Evolutionary conservation across 2,329 filamentous ascomycete genomes (phyloP).

Genomic region (Drechslerella dactyloides): DNA sequence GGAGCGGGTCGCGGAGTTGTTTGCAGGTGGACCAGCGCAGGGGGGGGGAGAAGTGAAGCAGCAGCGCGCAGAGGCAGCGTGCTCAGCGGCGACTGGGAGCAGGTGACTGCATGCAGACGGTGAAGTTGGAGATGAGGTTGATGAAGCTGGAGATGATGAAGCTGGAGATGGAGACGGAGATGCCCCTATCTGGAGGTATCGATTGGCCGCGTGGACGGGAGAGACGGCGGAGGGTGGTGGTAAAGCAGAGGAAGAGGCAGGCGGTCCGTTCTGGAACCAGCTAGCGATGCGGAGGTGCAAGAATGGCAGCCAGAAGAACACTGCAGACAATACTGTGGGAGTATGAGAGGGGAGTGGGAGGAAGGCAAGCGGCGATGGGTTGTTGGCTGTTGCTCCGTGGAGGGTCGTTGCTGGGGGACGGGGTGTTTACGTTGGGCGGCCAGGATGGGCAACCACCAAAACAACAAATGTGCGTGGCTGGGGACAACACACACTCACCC

Average conservation of each 20-base stretch:
- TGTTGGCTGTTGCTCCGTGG: constrained; percentile 19
- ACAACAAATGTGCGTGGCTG: constrained; percentile 37
- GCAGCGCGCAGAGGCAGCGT: not conserved
- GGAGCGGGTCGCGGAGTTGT: constrained; percentile 15
- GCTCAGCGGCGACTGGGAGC: constrained; percentile 9
- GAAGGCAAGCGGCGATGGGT: constrained; percentile 8
- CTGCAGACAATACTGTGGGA: too few relatives aligned
- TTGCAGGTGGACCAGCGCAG: not conserved
- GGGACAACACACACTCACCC: constrained; percentile 43
- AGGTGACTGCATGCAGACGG: constrained; percentile 1
- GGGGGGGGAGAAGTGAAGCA: not conserved
- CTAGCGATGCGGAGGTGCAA: too few relatives aligned
- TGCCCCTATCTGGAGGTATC: not conserved
- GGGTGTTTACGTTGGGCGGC: constrained; percentile 41
- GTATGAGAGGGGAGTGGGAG: too few relatives aligned
- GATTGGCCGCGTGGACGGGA: not conserved
- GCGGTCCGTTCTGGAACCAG: not conserved
- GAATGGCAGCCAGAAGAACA: not conserved
- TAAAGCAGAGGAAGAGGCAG: not conserved
- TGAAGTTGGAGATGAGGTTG: not conserved
- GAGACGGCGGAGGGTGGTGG: not conserved
- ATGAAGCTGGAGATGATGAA: not conserved
- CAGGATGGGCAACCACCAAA: constrained; percentile 42
- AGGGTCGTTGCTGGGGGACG: constrained; percentile 30
- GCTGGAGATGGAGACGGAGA: not conserved